A percentile compares a stretch with the other conserved stretches of the same genome.
These are phyloP conservation scores for Rhizopogon rudus DNA, from an alignment of 768 basidiomycete genomes.

Conservation along the genomic window DNA sequence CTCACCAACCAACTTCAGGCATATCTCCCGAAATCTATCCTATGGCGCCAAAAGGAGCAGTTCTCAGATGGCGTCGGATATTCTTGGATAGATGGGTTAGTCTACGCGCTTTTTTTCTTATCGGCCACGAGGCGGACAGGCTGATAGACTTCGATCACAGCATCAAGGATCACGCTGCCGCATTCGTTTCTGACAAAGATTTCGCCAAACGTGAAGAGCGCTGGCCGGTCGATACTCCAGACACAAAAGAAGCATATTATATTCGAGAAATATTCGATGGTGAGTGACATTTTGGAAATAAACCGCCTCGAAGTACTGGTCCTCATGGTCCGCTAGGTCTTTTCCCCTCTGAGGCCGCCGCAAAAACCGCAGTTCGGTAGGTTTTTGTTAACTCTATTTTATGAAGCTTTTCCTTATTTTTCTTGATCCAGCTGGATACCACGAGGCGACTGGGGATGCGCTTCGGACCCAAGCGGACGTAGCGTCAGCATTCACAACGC, in stretches of 20 bases:
- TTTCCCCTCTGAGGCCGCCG: conserved; percentile 84
- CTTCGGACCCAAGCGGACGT: conserved; percentile 90
- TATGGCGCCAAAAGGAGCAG: conserved; percentile 99
- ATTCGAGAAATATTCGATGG: conserved; percentile 91
- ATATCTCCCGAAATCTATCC: conserved; percentile 89
- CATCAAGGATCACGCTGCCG: conserved; percentile 84
- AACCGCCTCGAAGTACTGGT: conserved; percentile 1
- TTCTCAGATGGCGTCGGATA: conserved; percentile 99
- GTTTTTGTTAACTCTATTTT: conserved; percentile 20
- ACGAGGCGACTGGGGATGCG: conserved; percentile 94
- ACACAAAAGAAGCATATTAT: conserved; percentile 95
- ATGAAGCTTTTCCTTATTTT: conserved; percentile 10
- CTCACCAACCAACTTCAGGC: conserved; percentile 41
- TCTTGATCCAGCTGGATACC: conserved; percentile 72
- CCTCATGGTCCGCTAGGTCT: conserved; percentile 39
- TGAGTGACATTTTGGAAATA: conserved; percentile 18
- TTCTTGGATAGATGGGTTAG: conserved; percentile 96
- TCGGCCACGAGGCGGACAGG: background rate
- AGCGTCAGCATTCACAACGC: conserved; percentile 95
- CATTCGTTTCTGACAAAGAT: conserved; percentile 73
- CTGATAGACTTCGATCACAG: conserved; percentile 32
- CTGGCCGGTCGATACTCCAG: conserved; percentile 78
- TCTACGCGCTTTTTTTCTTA: background rate
- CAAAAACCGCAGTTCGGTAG: conserved; percentile 85
- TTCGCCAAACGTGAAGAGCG: conserved; percentile 69